phyloP scores from a whole-genome alignment of 495 filamentous ascomycete genomes.

The Xylaria nigripes region DNA sequence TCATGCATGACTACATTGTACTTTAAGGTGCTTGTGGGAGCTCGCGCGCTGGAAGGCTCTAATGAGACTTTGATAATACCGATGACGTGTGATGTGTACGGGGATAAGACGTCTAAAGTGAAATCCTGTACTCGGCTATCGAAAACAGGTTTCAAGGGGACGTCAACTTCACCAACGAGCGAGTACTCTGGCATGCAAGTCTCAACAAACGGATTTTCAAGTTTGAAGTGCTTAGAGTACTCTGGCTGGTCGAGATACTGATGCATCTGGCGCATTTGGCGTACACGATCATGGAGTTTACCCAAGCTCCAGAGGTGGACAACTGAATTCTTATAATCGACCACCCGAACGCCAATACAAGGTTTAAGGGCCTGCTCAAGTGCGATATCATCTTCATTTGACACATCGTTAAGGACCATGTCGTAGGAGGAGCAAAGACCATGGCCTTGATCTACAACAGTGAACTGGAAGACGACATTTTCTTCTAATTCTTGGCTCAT shows the following conservation, averaged over 20 bases:
- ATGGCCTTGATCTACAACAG: constrained; percentile 82
- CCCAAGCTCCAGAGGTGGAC: constrained; percentile 92
- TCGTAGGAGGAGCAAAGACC: constrained; percentile 89
- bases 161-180: constrained; percentile 86
- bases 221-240: constrained; percentile 72
- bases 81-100: constrained; percentile 83
- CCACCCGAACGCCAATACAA: constrained; percentile 81
- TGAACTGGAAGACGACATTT: constrained; percentile 90
- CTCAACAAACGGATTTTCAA: constrained; percentile 83
- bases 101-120: constrained; percentile 76
- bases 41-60: constrained; percentile 88
- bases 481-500: constrained; percentile 98
- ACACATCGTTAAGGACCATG: constrained; percentile 85
- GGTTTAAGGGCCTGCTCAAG: constrained; percentile 80
- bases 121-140: constrained; percentile 94
- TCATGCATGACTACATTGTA: constrained; percentile 99
- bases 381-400: constrained; percentile 71
- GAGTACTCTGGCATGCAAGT: constrained; percentile 85
- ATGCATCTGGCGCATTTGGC: constrained; percentile 90
- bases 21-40: constrained; percentile 85
- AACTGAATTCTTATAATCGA: constrained; percentile 82
- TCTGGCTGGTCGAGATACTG: constrained; percentile 93
- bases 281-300: constrained; percentile 79
- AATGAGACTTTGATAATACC: constrained; percentile 85
- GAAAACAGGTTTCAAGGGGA: constrained; percentile 88